These are phyloP conservation scores for Blastobotrys malaysiensis DNA, from an alignment of 1,139 yeast species.

Conservation along the genomic window DNA sequence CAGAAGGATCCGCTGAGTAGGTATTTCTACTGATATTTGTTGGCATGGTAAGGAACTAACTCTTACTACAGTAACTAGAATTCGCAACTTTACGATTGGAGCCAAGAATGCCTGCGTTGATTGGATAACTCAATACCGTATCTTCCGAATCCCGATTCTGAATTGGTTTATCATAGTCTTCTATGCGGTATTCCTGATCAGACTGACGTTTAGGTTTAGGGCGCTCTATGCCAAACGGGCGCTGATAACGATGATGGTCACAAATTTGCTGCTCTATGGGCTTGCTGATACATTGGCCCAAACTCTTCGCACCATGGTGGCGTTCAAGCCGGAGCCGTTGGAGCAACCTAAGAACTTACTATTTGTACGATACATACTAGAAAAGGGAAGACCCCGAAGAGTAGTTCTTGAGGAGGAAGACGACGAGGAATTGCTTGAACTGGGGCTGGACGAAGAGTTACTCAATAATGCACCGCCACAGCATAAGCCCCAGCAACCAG, in stretches of 20 bases:
- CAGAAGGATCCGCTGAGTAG: background rate
- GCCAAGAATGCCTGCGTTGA: conserved; percentile 16
- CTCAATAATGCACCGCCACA: background rate
- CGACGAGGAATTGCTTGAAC: conserved; percentile 30
- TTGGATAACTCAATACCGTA: conserved; percentile 25
- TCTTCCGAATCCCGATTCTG: conserved; percentile 31
- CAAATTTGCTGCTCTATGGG: conserved; percentile 78
- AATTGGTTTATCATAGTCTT: conserved; percentile 33
- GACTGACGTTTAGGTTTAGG: conserved; percentile 32
- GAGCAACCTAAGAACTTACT: conserved; percentile 19
- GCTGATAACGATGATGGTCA: conserved; percentile 70
- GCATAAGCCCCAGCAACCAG: conserved; percentile 13
- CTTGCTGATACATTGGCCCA: conserved; percentile 90
- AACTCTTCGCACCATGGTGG: conserved; percentile 40
- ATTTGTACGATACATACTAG: conserved; percentile 31
- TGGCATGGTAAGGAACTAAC: background rate
- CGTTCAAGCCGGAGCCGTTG: conserved; percentile 25
- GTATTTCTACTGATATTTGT: background rate
- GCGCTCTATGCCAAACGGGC: conserved; percentile 63
- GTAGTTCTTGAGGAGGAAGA: conserved; percentile 32
- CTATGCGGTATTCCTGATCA: conserved; percentile 29
- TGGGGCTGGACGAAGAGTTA: conserved; percentile 26
- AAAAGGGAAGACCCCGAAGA: conserved; percentile 34
- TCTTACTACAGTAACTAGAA: background rate
- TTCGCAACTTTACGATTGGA: background rate